A percentile compares a stretch with the other conserved stretches of the same genome.
Evolutionary conservation across 2,329 filamentous ascomycete species (phyloP).

Genomic region (Alternaria alternata): DNA sequence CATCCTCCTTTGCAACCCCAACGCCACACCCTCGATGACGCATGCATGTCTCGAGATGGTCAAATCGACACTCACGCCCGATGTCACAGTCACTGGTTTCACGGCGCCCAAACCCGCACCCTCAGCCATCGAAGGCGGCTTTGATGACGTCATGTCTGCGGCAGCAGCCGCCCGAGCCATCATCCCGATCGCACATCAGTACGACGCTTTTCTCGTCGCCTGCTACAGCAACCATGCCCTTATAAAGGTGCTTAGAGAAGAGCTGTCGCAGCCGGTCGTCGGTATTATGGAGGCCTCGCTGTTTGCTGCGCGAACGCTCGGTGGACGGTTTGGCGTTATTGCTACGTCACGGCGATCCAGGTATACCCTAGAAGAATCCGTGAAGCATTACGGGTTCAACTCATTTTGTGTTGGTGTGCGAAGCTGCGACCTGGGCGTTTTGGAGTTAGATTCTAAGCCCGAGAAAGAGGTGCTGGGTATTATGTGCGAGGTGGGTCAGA

Average conservation of each 20-base stretch:
- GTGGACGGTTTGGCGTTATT: constrained; percentile 37
- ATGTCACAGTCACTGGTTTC: constrained; percentile 60
- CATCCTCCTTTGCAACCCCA: constrained; percentile 5
- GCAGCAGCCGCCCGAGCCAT: constrained; percentile 59
- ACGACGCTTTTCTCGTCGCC: constrained; percentile 59
- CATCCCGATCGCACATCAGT: constrained; percentile 51
- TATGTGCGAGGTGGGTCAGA: constrained; percentile 40
- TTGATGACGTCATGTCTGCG: constrained; percentile 61
- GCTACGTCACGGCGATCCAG: neutral
- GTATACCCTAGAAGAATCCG: neutral
- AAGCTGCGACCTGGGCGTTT: constrained; percentile 54
- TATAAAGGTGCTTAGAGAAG: constrained; percentile 57
- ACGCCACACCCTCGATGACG: neutral
- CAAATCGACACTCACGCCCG: constrained; percentile 24
- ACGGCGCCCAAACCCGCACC: constrained; percentile 60
- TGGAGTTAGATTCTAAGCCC: constrained; percentile 55
- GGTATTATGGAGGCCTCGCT: constrained; percentile 63
- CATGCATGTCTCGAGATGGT: neutral
- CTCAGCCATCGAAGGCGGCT: constrained; percentile 60
- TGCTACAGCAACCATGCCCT: constrained; percentile 61
- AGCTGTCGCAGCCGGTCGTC: constrained; percentile 55
- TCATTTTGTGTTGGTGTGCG: constrained; percentile 49
- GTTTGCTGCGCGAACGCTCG: constrained; percentile 61
- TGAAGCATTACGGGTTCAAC: neutral
- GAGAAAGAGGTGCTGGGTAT: constrained; percentile 51